These are phyloP conservation scores for Trametes hirsuta DNA, from an alignment of 1,284 basidiomycete genomes.

Conservation along the genomic window DNA sequence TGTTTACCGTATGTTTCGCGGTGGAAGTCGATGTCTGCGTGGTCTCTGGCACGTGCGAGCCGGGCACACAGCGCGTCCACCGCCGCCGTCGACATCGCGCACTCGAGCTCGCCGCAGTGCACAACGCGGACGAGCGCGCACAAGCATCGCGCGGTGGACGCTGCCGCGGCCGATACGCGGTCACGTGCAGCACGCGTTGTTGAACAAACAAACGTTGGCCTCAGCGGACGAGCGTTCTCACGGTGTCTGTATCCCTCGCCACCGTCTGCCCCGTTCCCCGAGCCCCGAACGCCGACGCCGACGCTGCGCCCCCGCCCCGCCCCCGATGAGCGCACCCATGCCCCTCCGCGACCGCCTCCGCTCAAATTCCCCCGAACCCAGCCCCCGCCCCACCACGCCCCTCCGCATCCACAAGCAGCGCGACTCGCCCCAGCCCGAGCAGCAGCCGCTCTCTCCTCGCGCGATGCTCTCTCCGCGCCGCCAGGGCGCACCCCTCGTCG, in stretches of 20 bases:
- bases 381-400: constrained; percentile 46
- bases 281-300: constrained; percentile 1
- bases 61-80: too few relatives aligned
- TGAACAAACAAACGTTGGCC: constrained; percentile 16
- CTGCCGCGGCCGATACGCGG: constrained; percentile 13
- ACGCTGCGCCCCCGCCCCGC: constrained; percentile 8
- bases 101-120: too few relatives aligned
- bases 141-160: background rate
- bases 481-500: constrained; percentile 46
- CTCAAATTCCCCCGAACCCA: constrained; percentile 63
- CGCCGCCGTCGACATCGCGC: too few relatives aligned
- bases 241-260: constrained; percentile 14
- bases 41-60: too few relatives aligned
- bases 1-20: background rate
- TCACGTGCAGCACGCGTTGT: constrained; percentile 26
- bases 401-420: constrained; percentile 71
- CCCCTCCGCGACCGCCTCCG: constrained; percentile 63
- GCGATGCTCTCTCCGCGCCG: constrained; percentile 16
- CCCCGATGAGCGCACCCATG: constrained; percentile 34
- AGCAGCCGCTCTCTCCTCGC: constrained; percentile 49
- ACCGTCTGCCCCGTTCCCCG: constrained; percentile 4
- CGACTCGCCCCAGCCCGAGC: constrained; percentile 53
- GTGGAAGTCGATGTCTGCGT: too few relatives aligned
- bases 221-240: constrained; percentile 14
- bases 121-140: too few relatives aligned